Evolutionary conservation across 2,329 filamentous ascomycete species (phyloP).

Genomic region (Metarhizium robertsii): DNA sequence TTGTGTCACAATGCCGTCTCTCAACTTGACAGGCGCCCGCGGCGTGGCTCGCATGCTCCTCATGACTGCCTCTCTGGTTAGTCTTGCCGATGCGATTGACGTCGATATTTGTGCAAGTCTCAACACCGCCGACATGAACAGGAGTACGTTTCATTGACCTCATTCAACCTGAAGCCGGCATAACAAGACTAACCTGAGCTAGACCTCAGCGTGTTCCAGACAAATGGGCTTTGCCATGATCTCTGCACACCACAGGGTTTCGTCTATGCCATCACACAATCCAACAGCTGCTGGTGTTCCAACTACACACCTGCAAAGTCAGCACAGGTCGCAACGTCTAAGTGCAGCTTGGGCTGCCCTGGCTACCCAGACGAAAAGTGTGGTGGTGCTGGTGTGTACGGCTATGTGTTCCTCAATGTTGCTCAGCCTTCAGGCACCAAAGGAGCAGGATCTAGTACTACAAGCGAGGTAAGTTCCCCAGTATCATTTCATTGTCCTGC

Average conservation of each 20-base stretch:
- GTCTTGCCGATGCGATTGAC: slow-evolving; percentile 16
- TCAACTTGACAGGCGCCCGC: neutral
- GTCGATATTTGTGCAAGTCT: slow-evolving; percentile 25
- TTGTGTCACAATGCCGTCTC: neutral
- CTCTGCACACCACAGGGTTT: slow-evolving; percentile 43
- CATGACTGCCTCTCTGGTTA: slow-evolving; percentile 14
- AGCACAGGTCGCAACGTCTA: slow-evolving; percentile 26
- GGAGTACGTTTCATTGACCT: slow-evolving; percentile 19
- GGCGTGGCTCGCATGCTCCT: slow-evolving; percentile 9
- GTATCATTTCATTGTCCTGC: slow-evolving; percentile 1
- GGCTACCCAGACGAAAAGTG: slow-evolving; percentile 61
- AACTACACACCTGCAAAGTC: slow-evolving; percentile 50
- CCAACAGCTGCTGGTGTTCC: slow-evolving; percentile 63
- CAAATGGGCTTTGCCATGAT: slow-evolving; percentile 58
- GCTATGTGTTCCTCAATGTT: slow-evolving; percentile 51
- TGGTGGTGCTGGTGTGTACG: slow-evolving; percentile 52
- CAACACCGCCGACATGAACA: slow-evolving; percentile 24
- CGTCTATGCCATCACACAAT: slow-evolving; percentile 61
- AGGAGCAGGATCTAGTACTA: slow-evolving; percentile 14
- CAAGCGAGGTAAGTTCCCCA: slow-evolving; percentile 17
- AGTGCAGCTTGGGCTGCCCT: slow-evolving; percentile 54
- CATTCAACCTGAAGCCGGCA: neutral
- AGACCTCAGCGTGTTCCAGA: slow-evolving; percentile 53
- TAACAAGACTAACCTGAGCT: neutral
- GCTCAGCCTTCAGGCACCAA: slow-evolving; percentile 47